Percentiles rank a stretch among this genome's conserved stretches.
phyloP scores from a whole-genome alignment of 495 filamentous ascomycete genomes.

The Tuber umbilicatum region DNA sequence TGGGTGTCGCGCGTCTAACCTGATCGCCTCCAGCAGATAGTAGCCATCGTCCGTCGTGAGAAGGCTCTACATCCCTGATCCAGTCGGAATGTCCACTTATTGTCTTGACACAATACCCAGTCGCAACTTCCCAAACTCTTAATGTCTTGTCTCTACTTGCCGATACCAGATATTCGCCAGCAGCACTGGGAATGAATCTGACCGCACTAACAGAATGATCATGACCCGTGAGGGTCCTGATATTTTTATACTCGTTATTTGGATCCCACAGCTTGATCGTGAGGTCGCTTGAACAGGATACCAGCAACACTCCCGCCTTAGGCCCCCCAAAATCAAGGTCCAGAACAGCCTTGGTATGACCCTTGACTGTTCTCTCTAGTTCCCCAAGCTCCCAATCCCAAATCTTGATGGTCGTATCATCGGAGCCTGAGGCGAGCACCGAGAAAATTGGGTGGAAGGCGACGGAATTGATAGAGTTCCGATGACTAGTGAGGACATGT shows the following conservation, averaged over 20 bases:
- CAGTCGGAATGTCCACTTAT: slow-evolving; percentile 77
- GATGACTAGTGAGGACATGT: slow-evolving; percentile 79
- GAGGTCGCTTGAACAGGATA: slow-evolving; percentile 81
- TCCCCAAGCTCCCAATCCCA: slow-evolving; percentile 98
- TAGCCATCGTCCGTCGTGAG: slow-evolving; percentile 73
- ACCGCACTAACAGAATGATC: slow-evolving; percentile 86
- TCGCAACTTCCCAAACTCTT: slow-evolving; percentile 86
- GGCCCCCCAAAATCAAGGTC: slow-evolving; percentile 92
- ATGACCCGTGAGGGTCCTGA: slow-evolving; percentile 84
- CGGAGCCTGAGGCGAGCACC: slow-evolving; percentile 83
- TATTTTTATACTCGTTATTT: slow-evolving; percentile 88
- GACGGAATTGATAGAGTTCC: slow-evolving; percentile 72
- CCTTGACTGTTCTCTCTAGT: slow-evolving; percentile 83
- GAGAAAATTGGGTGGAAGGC: slow-evolving; percentile 95
- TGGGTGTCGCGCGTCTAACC: slow-evolving; percentile 23
- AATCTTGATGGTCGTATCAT: slow-evolving; percentile 83
- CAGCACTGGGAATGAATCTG: slow-evolving; percentile 78
- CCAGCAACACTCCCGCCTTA: slow-evolving; percentile 74
- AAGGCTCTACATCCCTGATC: slow-evolving; percentile 79
- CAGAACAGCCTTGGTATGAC: slow-evolving; percentile 82
- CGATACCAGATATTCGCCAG: slow-evolving; percentile 72
- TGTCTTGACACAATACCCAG: slow-evolving; percentile 84
- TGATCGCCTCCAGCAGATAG: slow-evolving; percentile 77
- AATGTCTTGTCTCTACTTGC: slow-evolving; percentile 77
- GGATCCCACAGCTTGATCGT: slow-evolving; percentile 98